Evolutionary conservation across 1,284 basidiomycete genomes (phyloP).

Genomic region (Ustilago nuda): DNA sequence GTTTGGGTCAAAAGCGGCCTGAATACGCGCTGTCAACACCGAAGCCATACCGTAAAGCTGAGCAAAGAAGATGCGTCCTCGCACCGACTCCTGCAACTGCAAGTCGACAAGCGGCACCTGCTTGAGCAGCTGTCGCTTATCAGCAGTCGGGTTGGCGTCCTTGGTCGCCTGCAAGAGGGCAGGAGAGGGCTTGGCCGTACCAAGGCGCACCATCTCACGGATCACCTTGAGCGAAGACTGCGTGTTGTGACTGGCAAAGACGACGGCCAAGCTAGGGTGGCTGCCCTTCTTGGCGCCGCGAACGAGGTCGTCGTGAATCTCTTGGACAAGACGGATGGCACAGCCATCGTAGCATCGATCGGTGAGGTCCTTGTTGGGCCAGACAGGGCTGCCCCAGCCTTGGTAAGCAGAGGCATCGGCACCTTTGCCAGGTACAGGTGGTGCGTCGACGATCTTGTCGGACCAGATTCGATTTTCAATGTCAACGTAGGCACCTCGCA

Average conservation of each 20-base stretch:
- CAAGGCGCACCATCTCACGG: constrained; percentile 74
- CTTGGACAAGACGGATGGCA: constrained; percentile 75
- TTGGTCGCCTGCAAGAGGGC: constrained; percentile 37
- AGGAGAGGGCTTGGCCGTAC: constrained; percentile 72
- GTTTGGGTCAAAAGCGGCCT: constrained; percentile 74
- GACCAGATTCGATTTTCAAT: constrained; percentile 74
- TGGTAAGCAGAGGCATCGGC: constrained; percentile 36
- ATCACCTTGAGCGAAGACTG: constrained; percentile 76
- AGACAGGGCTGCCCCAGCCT: constrained; percentile 70
- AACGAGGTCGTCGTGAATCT: constrained; percentile 71
- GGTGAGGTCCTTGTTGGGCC: constrained; percentile 75
- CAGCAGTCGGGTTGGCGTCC: constrained; percentile 13
- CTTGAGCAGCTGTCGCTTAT: constrained; percentile 14
- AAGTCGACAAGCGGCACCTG: constrained; percentile 42
- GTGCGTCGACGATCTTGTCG: constrained; percentile 55
- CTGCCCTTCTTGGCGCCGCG: constrained; percentile 32
- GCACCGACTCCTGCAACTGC: constrained; percentile 73
- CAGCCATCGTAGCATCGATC: constrained; percentile 83
- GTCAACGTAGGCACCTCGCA: constrained; percentile 91
- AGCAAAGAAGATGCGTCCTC: constrained; percentile 79
- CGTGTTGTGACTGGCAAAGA: constrained; percentile 90
- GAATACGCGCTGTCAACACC: constrained; percentile 79
- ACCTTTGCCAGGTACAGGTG: constrained; percentile 54
- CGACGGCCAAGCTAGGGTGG: constrained; percentile 75
- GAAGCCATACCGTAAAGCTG: constrained; percentile 85